Conservation (phyloP, 805 yeast species). For the Naumovozyma baii region DNA sequence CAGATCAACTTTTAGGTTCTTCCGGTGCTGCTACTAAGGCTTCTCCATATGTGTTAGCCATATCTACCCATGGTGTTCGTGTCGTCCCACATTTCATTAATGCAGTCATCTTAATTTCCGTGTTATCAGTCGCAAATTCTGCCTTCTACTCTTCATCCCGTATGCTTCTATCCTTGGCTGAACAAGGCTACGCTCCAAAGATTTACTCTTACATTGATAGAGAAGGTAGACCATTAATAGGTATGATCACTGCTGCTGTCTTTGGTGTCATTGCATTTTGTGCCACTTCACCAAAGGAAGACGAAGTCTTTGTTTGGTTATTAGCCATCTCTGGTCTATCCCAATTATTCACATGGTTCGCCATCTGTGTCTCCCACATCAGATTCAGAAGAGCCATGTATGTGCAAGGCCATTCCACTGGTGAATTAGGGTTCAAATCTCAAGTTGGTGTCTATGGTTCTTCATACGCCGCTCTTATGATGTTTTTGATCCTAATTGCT, state of each 20-base stretch:
- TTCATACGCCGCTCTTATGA: slow-evolving; percentile 40
- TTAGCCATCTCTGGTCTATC: slow-evolving; percentile 53
- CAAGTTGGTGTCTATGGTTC: slow-evolving; percentile 47
- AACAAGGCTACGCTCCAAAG: slow-evolving; percentile 53
- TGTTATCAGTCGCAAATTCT: slow-evolving; percentile 49
- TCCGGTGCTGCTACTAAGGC: slow-evolving; percentile 43
- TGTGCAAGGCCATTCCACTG: slow-evolving; percentile 41
- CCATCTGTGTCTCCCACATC: slow-evolving; percentile 47
- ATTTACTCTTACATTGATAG: slow-evolving; percentile 49
- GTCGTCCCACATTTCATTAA: slow-evolving; percentile 56
- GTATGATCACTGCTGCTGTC: slow-evolving; percentile 36
- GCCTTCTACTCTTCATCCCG: slow-evolving; percentile 42
- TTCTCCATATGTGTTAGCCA: slow-evolving; percentile 71
- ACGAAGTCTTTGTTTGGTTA: slow-evolving; percentile 54
- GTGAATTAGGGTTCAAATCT: slow-evolving; percentile 46
- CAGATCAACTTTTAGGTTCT: slow-evolving; percentile 40
- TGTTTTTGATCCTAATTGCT: slow-evolving; percentile 42
- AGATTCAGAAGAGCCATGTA: slow-evolving; percentile 50
- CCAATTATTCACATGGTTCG: slow-evolving; percentile 53
- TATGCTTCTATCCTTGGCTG: slow-evolving; percentile 45
- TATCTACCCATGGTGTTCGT: slow-evolving; percentile 43
- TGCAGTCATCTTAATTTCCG: slow-evolving; percentile 55
- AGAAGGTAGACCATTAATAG: slow-evolving; percentile 54
- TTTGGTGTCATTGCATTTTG: slow-evolving; percentile 58
- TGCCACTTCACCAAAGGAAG: slow-evolving; percentile 51